Evolutionary conservation across 148 eudicot species (phyloP).

Genomic region (Oxyria digyna): DNA sequence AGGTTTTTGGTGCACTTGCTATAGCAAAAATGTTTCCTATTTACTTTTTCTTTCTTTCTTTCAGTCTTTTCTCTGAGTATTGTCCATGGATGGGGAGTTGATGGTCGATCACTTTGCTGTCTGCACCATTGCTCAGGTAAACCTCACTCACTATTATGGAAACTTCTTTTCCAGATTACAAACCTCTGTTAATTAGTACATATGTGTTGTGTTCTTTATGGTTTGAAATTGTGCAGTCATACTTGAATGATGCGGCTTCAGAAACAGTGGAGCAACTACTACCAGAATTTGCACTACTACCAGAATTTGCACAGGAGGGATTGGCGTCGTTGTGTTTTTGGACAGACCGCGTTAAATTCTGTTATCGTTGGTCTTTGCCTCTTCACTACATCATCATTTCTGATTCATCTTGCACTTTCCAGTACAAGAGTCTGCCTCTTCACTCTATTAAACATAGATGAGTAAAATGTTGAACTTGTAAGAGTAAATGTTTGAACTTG

Average conservation of each 20-base stretch:
- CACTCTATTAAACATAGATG: no score
- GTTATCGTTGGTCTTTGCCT: constrained; percentile 64
- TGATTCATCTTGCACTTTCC: constrained; percentile 55
- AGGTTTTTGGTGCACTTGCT: constrained; percentile 92
- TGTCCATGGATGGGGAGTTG: constrained; percentile 44
- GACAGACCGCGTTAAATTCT: constrained; percentile 67
- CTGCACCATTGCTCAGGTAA: constrained; percentile 65
- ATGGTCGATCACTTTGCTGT: constrained; percentile 46
- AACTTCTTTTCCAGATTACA: no score
- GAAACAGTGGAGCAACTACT: constrained; percentile 43
- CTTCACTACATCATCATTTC: constrained; percentile 75
- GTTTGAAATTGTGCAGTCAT: constrained; percentile 22
- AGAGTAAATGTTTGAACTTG: no score
- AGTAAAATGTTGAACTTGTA: no score
- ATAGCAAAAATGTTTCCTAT: constrained; percentile 64
- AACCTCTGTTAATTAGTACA: no score
- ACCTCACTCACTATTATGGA: no score
- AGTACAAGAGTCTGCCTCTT: constrained; percentile 61
- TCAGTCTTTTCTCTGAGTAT: background rate
- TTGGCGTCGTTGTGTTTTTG: constrained; percentile 35
- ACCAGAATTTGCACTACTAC: no score
- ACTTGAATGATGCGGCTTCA: constrained; percentile 48
- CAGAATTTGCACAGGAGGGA: constrained; percentile 18
- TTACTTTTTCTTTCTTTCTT: background rate
- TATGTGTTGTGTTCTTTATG: constrained; percentile 2